Percentiles rank a stretch among this genome's conserved stretches.
Evolutionary conservation across 176 grass and related monocot species (phyloP).

Genomic region (Eleusine indica): DNA sequence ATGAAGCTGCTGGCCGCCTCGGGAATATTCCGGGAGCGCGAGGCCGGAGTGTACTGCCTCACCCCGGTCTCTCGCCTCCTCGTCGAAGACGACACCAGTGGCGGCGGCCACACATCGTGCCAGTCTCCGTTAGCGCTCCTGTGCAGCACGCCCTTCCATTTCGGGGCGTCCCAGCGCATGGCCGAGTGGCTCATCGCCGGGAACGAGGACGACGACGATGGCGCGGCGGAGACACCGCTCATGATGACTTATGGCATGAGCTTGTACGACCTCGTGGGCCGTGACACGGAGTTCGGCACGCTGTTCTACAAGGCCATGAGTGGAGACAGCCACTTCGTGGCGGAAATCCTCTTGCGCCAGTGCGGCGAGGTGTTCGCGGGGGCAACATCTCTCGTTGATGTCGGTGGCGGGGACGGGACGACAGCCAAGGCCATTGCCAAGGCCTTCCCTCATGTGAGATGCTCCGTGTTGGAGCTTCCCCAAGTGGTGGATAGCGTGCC

Average conservation of each 20-base stretch:
- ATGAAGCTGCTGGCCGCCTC: no score
- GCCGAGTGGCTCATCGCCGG: constrained; percentile 37
- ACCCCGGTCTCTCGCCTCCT: no score
- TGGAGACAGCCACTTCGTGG: not conserved
- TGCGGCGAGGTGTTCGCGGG: constrained; percentile 24
- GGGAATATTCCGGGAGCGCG: no score
- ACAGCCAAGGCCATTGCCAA: constrained; percentile 4
- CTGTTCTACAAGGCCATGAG: constrained; percentile 12
- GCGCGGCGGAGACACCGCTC: not conserved
- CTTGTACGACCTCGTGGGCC: not conserved
- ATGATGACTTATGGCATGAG: not conserved
- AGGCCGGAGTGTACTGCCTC: not conserved
- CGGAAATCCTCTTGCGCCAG: not conserved
- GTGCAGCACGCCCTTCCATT: no score
- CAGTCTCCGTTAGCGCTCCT: not conserved
- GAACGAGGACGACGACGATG: no score
- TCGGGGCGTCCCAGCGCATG: not conserved
- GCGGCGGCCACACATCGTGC: no score
- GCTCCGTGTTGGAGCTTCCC: constrained; percentile 46
- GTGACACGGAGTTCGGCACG: not conserved
- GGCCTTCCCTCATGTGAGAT: constrained; percentile 38
- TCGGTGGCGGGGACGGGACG: constrained; percentile 35
- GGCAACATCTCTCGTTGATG: constrained; percentile 40
- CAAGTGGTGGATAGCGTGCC: constrained; percentile 12
- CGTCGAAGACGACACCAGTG: no score